phyloP scores from a whole-genome alignment of 345 rosid species.

The Nasturtium officinale region DNA sequence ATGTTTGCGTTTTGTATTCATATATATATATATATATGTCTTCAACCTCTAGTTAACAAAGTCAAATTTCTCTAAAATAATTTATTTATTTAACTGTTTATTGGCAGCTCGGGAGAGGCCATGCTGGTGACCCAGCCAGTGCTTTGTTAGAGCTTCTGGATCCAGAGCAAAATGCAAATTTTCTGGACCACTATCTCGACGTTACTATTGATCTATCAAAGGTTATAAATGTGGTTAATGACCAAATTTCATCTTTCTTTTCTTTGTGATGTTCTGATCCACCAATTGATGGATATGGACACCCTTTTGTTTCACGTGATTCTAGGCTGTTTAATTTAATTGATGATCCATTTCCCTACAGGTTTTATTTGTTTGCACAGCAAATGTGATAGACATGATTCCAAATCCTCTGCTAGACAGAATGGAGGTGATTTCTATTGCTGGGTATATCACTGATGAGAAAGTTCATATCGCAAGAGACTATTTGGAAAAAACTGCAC shows the following conservation, averaged over 20 bases:
- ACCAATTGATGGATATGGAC: constrained; percentile 11
- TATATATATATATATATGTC: background rate
- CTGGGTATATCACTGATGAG: constrained; percentile 98
- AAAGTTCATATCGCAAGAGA: constrained; percentile 98
- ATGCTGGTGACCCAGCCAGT: constrained; percentile 98
- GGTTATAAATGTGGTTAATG: constrained; percentile 51
- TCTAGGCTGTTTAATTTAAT: background rate
- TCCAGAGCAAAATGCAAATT: constrained; percentile 99
- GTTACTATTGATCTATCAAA: constrained; percentile 94
- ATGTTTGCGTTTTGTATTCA: background rate
- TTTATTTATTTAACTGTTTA: constrained; percentile 11
- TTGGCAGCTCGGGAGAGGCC: constrained; percentile 92
- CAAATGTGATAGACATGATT: constrained; percentile 92
- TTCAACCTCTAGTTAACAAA: background rate
- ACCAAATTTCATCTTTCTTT: background rate
- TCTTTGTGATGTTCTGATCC: constrained; percentile 11
- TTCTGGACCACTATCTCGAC: constrained; percentile 97
- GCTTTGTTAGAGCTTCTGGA: constrained; percentile 98
- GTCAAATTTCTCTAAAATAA: background rate
- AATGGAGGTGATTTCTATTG: constrained; percentile 97
- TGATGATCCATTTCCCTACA: constrained; percentile 43
- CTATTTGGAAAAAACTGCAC: constrained; percentile 84
- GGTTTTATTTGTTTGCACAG: constrained; percentile 99
- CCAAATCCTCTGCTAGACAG: constrained; percentile 98
- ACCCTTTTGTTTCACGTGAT: constrained; percentile 20